These are phyloP conservation scores for Mycena metata DNA, from an alignment of 768 basidiomycete genomes.

Conservation along the genomic window DNA sequence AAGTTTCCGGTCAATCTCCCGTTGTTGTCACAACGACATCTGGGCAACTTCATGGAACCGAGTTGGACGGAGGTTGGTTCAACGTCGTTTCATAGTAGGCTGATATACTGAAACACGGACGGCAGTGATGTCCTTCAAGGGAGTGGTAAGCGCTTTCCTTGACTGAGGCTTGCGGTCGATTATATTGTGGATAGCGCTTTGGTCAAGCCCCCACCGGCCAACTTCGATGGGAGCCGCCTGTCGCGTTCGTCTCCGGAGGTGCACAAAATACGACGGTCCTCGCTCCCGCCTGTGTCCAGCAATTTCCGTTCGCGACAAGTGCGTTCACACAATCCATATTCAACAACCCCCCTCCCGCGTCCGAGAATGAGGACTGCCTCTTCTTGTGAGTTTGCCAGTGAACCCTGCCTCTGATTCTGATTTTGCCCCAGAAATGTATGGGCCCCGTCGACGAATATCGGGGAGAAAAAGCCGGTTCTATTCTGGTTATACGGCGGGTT, in stretches of 20 bases:
- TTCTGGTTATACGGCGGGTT: constrained; percentile 30
- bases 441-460: constrained; percentile 13
- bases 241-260: neutral
- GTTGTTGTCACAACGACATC: constrained; percentile 13
- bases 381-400: constrained; percentile 9
- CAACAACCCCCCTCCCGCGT: constrained; percentile 22
- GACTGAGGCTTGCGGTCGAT: neutral
- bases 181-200: constrained; percentile 9
- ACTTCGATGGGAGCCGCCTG: constrained; percentile 22
- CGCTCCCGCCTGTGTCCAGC: constrained; percentile 18
- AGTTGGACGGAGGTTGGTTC: constrained; percentile 3
- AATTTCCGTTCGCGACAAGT: constrained; percentile 11
- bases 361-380: constrained; percentile 28
- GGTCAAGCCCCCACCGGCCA: constrained; percentile 7
- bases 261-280: constrained; percentile 15
- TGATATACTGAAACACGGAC: neutral
- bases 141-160: constrained; percentile 15
- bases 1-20: constrained; percentile 2
- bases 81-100: neutral
- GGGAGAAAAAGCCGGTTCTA: constrained; percentile 13
- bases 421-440: constrained; percentile 14
- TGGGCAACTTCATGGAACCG: constrained; percentile 19
- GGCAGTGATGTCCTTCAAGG: constrained; percentile 30
- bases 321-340: constrained; percentile 12
- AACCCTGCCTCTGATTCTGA: neutral